Conservation (phyloP, 2,329 filamentous ascomycete genomes). For the Colletotrichum sojae region DNA sequence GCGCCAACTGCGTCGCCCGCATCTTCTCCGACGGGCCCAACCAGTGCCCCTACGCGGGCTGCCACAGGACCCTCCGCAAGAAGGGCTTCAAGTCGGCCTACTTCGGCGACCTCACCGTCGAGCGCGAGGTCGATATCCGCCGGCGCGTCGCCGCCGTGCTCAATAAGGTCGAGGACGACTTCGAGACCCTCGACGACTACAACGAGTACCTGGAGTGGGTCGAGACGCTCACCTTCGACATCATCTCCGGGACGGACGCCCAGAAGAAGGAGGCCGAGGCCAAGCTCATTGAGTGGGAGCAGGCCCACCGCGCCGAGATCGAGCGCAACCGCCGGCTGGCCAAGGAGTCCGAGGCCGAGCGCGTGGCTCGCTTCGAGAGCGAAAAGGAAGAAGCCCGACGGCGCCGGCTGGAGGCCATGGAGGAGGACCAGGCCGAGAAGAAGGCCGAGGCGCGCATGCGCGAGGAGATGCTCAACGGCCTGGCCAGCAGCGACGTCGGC, state of each 20-base stretch:
- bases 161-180: constrained; percentile 92
- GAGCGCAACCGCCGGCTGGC: constrained; percentile 72
- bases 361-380: constrained; percentile 69
- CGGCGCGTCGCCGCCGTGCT: constrained; percentile 84
- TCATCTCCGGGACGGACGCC: constrained; percentile 80
- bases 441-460: constrained; percentile 73
- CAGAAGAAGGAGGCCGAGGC: constrained; percentile 65
- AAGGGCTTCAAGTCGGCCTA: constrained; percentile 89
- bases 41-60: constrained; percentile 91
- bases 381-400: constrained; percentile 78
- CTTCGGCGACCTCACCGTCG: constrained; percentile 88
- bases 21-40: constrained; percentile 94
- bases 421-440: constrained; percentile 80
- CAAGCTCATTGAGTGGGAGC: constrained; percentile 73
- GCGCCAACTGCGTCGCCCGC: constrained; percentile 93
- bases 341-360: constrained; percentile 68
- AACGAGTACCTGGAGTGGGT: constrained; percentile 97
- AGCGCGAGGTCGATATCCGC: constrained; percentile 94
- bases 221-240: constrained; percentile 90
- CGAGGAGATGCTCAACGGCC: constrained; percentile 78
- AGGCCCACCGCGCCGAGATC: constrained; percentile 78
- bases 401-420: constrained; percentile 72
- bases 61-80: constrained; percentile 87
- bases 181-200: constrained; percentile 85
- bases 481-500: constrained; percentile 73